These are phyloP conservation scores for Hypomyces perniciosus DNA, from an alignment of 2,329 filamentous ascomycete species.

Conservation along the genomic window DNA sequence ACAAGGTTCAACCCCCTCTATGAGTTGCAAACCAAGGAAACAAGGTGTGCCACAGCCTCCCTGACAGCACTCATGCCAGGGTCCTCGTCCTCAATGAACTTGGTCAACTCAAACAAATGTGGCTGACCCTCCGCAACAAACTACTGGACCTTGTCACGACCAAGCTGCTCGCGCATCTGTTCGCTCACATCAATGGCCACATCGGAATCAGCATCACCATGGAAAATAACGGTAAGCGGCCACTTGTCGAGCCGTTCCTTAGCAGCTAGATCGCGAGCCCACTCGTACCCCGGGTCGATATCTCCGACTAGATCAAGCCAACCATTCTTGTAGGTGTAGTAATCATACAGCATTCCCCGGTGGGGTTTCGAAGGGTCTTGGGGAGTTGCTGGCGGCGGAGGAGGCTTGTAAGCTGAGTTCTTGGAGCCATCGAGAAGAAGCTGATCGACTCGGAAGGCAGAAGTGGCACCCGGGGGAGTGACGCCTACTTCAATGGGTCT, in stretches of 20 bases:
- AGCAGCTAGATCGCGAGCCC: conserved; percentile 17
- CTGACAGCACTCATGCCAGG: conserved; percentile 24
- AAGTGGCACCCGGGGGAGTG: conserved; percentile 10
- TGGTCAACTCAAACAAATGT: conserved; percentile 26
- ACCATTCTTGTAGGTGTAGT: conserved; percentile 27
- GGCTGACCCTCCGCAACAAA: conserved; percentile 21
- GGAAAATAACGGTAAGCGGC: conserved; percentile 31
- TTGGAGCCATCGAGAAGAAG: conserved; percentile 23
- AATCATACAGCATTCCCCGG: conserved; percentile 26
- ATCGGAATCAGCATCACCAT: conserved; percentile 25
- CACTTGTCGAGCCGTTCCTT: conserved; percentile 18
- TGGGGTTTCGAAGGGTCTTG: background rate
- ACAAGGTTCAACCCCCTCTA: no score
- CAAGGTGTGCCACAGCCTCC: conserved; percentile 19
- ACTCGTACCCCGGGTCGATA: conserved; percentile 28
- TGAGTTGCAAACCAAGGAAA: conserved; percentile 1
- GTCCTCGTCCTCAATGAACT: conserved; percentile 25
- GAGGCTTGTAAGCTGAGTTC: conserved; percentile 18
- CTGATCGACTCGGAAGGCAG: conserved; percentile 22
- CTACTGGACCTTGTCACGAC: conserved; percentile 20
- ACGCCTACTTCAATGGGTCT: conserved; percentile 21
- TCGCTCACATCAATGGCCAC: conserved; percentile 25
- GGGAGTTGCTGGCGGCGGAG: background rate
- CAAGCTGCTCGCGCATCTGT: conserved; percentile 22
- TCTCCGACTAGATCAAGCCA: conserved; percentile 23